phyloP scores from a whole-genome alignment of 345 rosid species.

The Eucalyptus cloeziana region DNA sequence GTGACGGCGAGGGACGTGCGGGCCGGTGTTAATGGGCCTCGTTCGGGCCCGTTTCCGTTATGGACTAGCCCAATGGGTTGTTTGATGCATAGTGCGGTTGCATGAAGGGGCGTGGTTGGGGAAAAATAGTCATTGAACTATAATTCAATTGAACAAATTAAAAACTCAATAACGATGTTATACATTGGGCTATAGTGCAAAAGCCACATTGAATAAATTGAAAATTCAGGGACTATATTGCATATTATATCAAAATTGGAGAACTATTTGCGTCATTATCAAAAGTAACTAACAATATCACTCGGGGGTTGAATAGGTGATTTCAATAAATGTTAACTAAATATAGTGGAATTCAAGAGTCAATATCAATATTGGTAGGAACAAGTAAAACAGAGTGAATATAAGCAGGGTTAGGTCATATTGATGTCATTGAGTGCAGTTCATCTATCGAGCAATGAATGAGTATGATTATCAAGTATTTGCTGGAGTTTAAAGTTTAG shows the following conservation, averaged over 20 bases:
- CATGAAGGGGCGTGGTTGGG: background rate
- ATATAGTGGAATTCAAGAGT: no score
- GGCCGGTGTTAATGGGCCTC: background rate
- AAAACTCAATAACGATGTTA: background rate
- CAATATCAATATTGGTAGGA: no score
- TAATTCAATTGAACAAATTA: background rate
- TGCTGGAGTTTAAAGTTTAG: accelerated
- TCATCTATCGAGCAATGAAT: no score
- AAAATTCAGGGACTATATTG: accelerated
- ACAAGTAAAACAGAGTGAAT: accelerated
- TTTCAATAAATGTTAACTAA: no score
- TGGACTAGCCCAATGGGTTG: background rate
- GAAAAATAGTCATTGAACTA: no score
- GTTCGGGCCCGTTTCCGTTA: background rate
- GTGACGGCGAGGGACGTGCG: background rate
- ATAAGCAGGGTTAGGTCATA: no score
- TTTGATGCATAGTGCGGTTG: background rate
- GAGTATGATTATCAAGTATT: accelerated
- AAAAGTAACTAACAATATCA: no score
- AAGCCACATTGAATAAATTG: background rate
- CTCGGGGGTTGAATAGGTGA: no score
- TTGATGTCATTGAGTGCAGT: no score
- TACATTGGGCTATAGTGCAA: background rate
- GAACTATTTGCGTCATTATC: accelerated
- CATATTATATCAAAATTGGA: accelerated